Conservation (phyloP, 108 stramenopile species). For the Aurantiochytrium sp. region DNA sequence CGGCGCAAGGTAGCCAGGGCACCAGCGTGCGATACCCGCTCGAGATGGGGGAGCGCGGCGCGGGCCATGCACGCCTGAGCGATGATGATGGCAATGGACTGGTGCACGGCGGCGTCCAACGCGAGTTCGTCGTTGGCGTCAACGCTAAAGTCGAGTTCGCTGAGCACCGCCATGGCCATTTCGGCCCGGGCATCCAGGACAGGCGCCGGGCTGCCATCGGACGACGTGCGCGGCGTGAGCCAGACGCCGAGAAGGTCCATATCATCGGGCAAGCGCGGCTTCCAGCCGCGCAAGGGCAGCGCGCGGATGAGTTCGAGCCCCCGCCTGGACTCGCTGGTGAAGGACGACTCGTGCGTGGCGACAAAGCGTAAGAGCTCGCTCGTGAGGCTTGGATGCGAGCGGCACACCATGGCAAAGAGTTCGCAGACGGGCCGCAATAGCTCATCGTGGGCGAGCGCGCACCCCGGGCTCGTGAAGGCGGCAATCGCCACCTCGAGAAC, state of each 20-base stretch:
- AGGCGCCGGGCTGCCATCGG: neutral
- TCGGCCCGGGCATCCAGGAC: neutral
- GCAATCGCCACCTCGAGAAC: neutral
- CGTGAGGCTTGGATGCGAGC: neutral
- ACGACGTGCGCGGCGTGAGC: neutral
- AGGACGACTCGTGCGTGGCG: neutral
- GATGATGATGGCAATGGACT: neutral
- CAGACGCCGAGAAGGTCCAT: neutral
- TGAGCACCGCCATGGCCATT: constrained; percentile 12
- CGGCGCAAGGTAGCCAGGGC: neutral
- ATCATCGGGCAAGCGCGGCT: neutral
- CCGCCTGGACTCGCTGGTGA: neutral
- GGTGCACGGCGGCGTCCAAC: neutral
- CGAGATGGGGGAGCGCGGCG: neutral
- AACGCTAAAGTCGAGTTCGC: neutral
- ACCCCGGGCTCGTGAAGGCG: neutral
- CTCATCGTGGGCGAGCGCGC: neutral
- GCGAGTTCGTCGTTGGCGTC: neutral
- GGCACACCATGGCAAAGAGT: neutral
- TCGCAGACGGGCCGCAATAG: neutral
- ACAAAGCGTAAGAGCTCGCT: neutral
- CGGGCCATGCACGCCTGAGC: neutral
- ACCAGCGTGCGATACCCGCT: neutral
- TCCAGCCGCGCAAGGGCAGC: neutral
- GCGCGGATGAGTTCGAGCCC: neutral